A percentile compares a stretch with the other conserved stretches of the same genome.
phyloP scores from a whole-genome alignment of 2,329 filamentous ascomycete genomes.

The Immersiporthe knoxdaviesiana region DNA sequence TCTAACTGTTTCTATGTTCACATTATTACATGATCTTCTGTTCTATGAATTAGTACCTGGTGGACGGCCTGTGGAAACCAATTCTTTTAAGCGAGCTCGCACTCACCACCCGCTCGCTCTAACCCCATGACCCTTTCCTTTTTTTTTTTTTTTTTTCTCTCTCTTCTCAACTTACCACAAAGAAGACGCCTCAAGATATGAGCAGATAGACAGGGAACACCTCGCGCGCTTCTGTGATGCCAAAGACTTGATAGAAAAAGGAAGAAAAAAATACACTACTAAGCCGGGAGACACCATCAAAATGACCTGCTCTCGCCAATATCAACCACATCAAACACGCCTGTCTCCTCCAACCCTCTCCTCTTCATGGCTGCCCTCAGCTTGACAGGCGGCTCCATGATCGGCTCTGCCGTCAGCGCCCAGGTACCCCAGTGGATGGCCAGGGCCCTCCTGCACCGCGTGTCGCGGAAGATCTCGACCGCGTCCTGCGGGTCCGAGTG shows the following conservation, averaged over 20 bases:
- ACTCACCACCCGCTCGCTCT: background rate
- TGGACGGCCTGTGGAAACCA: background rate
- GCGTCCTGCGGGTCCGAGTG: constrained; percentile 87
- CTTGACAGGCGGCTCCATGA: constrained; percentile 77
- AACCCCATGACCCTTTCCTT: background rate
- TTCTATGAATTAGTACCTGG: background rate
- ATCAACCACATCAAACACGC: constrained; percentile 79
- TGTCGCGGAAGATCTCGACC: constrained; percentile 88
- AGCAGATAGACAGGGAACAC: background rate
- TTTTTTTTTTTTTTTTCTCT: background rate
- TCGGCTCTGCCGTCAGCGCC: constrained; percentile 83
- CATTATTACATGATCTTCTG: background rate
- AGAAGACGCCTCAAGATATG: background rate
- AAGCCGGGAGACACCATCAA: constrained; percentile 39
- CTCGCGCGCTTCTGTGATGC: background rate
- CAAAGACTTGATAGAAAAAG: background rate
- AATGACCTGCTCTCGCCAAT: constrained; percentile 85
- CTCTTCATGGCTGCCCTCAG: constrained; percentile 72
- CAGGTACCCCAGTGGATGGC: constrained; percentile 94
- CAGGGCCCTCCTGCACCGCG: constrained; percentile 74
- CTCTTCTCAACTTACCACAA: no score
- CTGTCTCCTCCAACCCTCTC: constrained; percentile 69
- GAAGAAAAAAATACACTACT: background rate
- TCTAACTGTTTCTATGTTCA: background rate
- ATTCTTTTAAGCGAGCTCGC: background rate